Conservation (phyloP, 1,284 basidiomycete genomes). For the Leccinum subspadiceum region DNA sequence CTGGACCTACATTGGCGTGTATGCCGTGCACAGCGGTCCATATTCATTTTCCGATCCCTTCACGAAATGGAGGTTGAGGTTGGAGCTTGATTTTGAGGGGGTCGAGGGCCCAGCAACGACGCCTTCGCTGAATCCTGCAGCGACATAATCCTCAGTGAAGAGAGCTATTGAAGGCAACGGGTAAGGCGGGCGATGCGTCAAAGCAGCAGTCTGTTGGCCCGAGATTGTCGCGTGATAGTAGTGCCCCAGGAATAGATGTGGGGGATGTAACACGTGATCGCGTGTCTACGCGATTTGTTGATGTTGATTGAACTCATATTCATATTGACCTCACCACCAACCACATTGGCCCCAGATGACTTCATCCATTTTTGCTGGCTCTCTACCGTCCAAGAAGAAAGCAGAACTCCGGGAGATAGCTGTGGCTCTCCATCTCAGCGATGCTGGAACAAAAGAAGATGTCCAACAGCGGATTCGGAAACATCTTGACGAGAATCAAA, state of each 20-base stretch:
- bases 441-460: constrained; percentile 60
- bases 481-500: constrained; percentile 52
- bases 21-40: no score
- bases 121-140: no score
- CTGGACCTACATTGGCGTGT: no score
- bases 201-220: no score
- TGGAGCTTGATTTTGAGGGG: no score
- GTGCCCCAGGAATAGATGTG: background rate
- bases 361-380: constrained; percentile 39
- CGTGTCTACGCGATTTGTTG: constrained; percentile 31
- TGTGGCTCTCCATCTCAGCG: constrained; percentile 45
- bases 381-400: constrained; percentile 59
- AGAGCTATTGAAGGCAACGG: no score
- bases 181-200: no score
- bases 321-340: constrained; percentile 4
- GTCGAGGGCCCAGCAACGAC: no score
- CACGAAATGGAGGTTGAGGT: no score
- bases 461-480: constrained; percentile 55
- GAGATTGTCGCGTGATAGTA: no score
- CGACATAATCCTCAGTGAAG: no score
- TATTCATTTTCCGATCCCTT: no score
- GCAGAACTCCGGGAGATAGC: constrained; percentile 60
- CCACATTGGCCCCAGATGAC: constrained; percentile 24
- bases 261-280: constrained; percentile 25
- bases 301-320: constrained; percentile 25